Evolutionary conservation across 2,329 filamentous ascomycete genomes (phyloP), one percentile per base, ranked within the genome.

Genomic region (Verticillium longisporum): DNA sequence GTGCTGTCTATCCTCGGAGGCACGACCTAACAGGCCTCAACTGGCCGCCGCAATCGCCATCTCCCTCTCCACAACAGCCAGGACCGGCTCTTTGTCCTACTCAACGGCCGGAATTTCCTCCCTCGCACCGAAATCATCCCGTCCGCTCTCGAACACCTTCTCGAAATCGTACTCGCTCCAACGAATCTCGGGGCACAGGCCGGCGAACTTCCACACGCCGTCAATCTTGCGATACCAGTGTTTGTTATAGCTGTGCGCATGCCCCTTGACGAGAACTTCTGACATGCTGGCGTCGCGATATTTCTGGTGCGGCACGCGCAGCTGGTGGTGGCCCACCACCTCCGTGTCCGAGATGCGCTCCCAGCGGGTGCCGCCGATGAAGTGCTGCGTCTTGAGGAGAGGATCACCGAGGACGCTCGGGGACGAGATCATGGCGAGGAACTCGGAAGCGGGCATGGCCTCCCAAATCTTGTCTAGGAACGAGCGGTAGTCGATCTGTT

Each of bases 401-500:
- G 80, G 80, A 73, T 88, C 83, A 62, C 86, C 85, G 32, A 89
- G 76, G 63, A 88, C 84, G 2, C 77, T 72, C 21, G 76, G 73
- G 68, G 80, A 77, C 32, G 83, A 83, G 66, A 86, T 76, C 83
- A 88, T 87, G 64, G 72, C 68, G 69, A 88, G 75, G 74, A 81
- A 88, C n/a, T 87, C 83, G 3, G 82, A 78, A 1, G 83, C 82
- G 1, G 82, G 77, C 83, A 88, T 87, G 57, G 80, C 77, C 57
- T 83, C 80, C 84, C 84, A 88, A 60, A 83, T 71, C 69, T 82
- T 82, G 71, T 84, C 78, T 59, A 85, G 80, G 72, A 88, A 84
- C 50, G 81, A 80, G 58, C 83, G 84, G 81, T 92, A 92, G 78
- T 92, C 89, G 68, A 92, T 82, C 80, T 88, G 72, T 53, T 11